Conservation (phyloP, 306 rosid species). For the Prunus persica region DNA sequence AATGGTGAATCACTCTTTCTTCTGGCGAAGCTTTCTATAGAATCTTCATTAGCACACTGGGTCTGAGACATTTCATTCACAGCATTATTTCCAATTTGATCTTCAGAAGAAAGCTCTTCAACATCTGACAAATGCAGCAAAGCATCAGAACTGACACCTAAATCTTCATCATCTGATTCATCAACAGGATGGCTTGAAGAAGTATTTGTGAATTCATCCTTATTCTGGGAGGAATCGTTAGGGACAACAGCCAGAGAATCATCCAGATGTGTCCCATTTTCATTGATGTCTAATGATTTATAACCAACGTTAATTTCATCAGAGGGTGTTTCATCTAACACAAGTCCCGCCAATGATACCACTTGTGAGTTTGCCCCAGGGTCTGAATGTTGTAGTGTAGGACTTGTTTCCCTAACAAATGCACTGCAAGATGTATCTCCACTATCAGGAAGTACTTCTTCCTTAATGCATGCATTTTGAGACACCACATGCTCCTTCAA, state of each 20-base stretch:
- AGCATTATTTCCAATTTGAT: conserved; percentile 28
- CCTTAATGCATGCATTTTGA: conserved; percentile 31
- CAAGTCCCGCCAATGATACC: conserved; percentile 26
- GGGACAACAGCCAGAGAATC: conserved; percentile 31
- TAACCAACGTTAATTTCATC: conserved; percentile 24
- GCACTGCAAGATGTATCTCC: conserved; percentile 39
- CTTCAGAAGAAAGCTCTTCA: conserved; percentile 36
- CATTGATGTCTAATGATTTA: conserved; percentile 27
- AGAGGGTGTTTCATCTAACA: conserved; percentile 32
- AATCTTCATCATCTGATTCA: conserved; percentile 34
- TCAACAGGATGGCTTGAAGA: conserved; percentile 34
- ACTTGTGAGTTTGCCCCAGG: conserved; percentile 27
- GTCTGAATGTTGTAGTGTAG: conserved; percentile 30
- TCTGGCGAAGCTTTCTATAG: conserved; percentile 25
- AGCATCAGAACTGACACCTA: conserved; percentile 36
- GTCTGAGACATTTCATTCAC: conserved; percentile 28
- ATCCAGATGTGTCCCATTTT: conserved; percentile 34
- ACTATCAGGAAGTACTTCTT: conserved; percentile 34
- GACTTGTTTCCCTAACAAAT: conserved; percentile 33
- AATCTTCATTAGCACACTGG: conserved; percentile 35
- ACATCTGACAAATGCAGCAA: conserved; percentile 29
- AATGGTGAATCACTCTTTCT: conserved; percentile 29
- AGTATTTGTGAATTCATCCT: conserved; percentile 34
- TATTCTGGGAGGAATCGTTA: conserved; percentile 28
- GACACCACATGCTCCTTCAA: conserved; percentile 25